Conservation (phyloP, 768 basidiomycete species). For the Polyporus arcularius region DNA sequence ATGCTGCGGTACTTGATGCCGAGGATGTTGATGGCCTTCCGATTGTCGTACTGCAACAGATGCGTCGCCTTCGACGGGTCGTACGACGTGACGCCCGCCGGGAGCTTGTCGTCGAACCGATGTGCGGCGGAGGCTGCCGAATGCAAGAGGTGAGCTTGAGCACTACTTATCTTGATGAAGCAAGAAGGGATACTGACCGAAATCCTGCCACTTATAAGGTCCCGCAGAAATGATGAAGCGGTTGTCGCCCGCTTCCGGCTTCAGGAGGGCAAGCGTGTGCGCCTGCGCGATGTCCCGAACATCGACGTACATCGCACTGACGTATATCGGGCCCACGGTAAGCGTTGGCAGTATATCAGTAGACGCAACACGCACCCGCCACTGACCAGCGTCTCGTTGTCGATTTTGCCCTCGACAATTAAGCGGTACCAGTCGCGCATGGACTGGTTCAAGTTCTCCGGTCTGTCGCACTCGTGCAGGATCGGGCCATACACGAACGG, state of each 20-base stretch:
- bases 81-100: slow-evolving; percentile 10
- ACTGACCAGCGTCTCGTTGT: slow-evolving; percentile 17
- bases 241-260: slow-evolving; percentile 53
- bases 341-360: not conserved
- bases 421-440: slow-evolving; percentile 25
- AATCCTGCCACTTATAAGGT: slow-evolving; percentile 25
- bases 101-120: not conserved
- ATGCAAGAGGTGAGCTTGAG: not conserved
- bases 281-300: slow-evolving; percentile 58
- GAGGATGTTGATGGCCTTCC: slow-evolving; percentile 40
- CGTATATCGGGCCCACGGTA: not conserved
- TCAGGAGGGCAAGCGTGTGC: slow-evolving; percentile 53
- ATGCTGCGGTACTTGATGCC: slow-evolving; percentile 43
- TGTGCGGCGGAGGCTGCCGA: slow-evolving; percentile 1
- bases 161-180: too few relatives aligned
- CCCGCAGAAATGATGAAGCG: slow-evolving; percentile 53
- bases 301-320: slow-evolving; percentile 34
- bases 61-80: slow-evolving; percentile 29
- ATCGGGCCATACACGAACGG: slow-evolving; percentile 38
- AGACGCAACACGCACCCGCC: slow-evolving; percentile 11
- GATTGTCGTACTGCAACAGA: slow-evolving; percentile 31
- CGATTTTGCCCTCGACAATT: slow-evolving; percentile 23
- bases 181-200: slow-evolving; percentile 7
- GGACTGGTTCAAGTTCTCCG: slow-evolving; percentile 40
- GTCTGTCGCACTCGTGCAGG: slow-evolving; percentile 36